A percentile compares a stretch with the other conserved stretches of the same genome.
These are phyloP conservation scores for Vaccinium vitisidaea DNA, from an alignment of 148 eudicot genomes.

Conservation along the genomic window DNA sequence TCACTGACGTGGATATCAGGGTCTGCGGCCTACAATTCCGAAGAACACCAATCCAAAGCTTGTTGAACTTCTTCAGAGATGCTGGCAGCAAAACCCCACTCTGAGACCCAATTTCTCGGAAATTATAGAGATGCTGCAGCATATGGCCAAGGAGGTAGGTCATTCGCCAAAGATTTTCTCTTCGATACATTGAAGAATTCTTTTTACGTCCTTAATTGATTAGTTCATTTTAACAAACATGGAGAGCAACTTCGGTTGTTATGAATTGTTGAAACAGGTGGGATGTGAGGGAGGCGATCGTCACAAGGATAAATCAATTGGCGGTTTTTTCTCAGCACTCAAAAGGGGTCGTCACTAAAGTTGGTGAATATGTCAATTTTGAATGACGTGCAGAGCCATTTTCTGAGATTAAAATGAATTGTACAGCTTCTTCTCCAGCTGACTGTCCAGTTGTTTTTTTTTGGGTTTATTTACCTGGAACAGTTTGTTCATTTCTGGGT, in stretches of 20 bases:
- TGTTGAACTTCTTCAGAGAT: constrained; percentile 45
- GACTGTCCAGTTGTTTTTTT: neutral
- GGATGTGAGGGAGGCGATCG: neutral
- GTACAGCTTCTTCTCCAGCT: neutral
- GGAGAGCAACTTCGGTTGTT: neutral
- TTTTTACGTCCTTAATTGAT: constrained; percentile 22
- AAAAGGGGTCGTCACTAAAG: constrained; percentile 23
- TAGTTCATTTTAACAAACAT: constrained; percentile 11
- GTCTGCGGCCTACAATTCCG: constrained; percentile 69
- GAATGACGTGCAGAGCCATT: neutral
- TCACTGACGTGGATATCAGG: constrained; percentile 29
- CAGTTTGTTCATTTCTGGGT: neutral
- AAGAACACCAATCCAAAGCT: constrained; percentile 57
- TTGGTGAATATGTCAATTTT: neutral
- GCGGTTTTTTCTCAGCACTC: constrained; percentile 19
- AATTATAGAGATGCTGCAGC: constrained; percentile 43
- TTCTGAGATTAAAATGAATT: neutral
- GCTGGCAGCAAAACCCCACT: constrained; percentile 75
- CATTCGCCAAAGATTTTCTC: neutral
- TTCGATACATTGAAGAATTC: neutral
- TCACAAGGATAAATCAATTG: constrained; percentile 14
- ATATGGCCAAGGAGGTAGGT: constrained; percentile 45
- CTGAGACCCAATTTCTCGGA: constrained; percentile 61
- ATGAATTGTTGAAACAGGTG: neutral
- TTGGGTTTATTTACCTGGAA: neutral